Percentiles rank a stretch among this genome's conserved stretches.
Evolutionary conservation across 768 basidiomycete genomes (phyloP).

Genomic region (Gloeopeniophorella convolvens): DNA sequence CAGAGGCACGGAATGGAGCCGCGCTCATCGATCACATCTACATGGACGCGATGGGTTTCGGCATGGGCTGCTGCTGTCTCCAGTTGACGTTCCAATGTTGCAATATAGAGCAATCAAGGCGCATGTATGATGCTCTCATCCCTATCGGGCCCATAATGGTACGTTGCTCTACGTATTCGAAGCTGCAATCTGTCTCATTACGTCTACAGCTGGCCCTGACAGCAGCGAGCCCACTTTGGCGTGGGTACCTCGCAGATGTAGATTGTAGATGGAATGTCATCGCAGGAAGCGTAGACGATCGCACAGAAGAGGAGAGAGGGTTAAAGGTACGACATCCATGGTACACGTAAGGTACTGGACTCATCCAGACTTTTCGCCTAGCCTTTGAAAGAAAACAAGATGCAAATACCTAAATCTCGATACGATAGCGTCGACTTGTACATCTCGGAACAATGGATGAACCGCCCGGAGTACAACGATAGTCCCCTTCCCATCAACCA

Average conservation of each 20-base stretch:
- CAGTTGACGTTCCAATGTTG: constrained; percentile 98
- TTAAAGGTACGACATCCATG: constrained; percentile 47
- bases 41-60: constrained; percentile 99
- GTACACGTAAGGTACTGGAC: constrained; percentile 9
- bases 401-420: constrained; percentile 89
- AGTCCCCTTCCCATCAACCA: constrained; percentile 73
- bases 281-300: constrained; percentile 96
- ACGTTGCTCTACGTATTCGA: constrained; percentile 20
- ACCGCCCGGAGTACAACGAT: constrained; percentile 94
- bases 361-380: constrained; percentile 26
- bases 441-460: constrained; percentile 78
- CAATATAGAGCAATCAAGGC: constrained; percentile 84
- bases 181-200: not conserved
- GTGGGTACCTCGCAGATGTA: constrained; percentile 92
- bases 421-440: constrained; percentile 96
- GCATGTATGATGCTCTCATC: constrained; percentile 93
- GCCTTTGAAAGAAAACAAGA: constrained; percentile 72
- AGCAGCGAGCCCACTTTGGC: constrained; percentile 91
- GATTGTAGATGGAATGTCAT: constrained; percentile 99
- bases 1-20: constrained; percentile 87
- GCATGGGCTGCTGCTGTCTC: constrained; percentile 98
- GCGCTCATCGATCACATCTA: constrained; percentile 90
- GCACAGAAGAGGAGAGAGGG: constrained; percentile 92
- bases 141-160: constrained; percentile 96
- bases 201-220: constrained; percentile 75